Evolutionary conservation across 2,329 filamentous ascomycete genomes (phyloP), one percentile per base, ranked within the genome.

Genomic region (Penicillium nordicum): DNA sequence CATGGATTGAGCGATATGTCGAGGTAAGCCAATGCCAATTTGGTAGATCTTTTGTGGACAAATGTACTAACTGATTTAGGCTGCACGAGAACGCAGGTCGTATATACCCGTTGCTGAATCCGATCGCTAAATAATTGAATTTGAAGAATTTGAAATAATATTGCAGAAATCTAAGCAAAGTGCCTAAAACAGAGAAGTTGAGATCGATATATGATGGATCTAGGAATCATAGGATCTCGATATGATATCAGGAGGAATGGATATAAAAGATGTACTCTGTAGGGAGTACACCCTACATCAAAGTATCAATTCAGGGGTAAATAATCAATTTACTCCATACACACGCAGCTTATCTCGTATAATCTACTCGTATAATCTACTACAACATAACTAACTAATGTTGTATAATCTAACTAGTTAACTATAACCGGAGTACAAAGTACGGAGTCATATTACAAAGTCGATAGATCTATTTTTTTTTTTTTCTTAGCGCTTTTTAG

Each of bases 1-100:
- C 85, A 1, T 86, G 80, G 78, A 76, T 84, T 29, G 78, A 82
- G 63, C 79, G 77, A 61, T 84, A 81, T 78, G 69, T 79, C 60
- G 79, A 82, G 72, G 80, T 81, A 74, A 62, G 76, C 61, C 23
- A 25, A 46, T 34, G 4, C 23, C 32, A 23, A 48, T 53, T 45
- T 41, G 42, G 11, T 32, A 32, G 5, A 25, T 12, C 25, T 47
- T 47, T 47, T 55, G 14, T 14, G n/a, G 14, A 30, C 14, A 38
- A 10, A 10, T 2, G 10, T 8, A 45, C 64, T 53, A 56, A 53
- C 30, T 49, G 41, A 5, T 36, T 10, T 9, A 82, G 79, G 75
- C 74, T 60, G 74, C 74, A 38, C 73, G 77, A 59, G 78, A 81
- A 64, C 72, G 79, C 60, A 75, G 76, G 57, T 75, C 70, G n/a